A percentile compares a stretch with the other conserved stretches of the same genome.
Conservation (phyloP, 2,329 filamentous ascomycete genomes). For the Aspergillus fijiensis region DNA sequence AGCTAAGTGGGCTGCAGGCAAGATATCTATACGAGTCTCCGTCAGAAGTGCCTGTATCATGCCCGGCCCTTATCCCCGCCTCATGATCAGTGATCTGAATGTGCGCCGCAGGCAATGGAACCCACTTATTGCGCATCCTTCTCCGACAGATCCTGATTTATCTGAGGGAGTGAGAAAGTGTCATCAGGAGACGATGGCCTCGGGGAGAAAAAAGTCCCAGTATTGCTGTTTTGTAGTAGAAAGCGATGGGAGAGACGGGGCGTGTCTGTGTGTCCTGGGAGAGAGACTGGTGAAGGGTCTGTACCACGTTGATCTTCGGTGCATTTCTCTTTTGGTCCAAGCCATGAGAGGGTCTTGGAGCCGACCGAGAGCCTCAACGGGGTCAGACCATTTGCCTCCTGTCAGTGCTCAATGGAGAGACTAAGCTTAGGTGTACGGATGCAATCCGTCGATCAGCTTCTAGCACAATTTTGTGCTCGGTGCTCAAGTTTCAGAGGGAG, state of each 20-base stretch:
- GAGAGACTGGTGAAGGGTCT: not conserved
- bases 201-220: not conserved
- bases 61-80: not conserved
- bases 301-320: not conserved
- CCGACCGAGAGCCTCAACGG: not conserved
- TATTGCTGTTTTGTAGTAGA: not conserved
- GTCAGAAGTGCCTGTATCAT: not conserved
- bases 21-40: slow-evolving; percentile 2
- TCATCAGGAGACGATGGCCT: not conserved
- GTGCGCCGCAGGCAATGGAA: not conserved
- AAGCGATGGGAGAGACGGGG: not conserved
- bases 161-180: not conserved
- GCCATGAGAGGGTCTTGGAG: not conserved
- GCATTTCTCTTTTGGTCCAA: not conserved
- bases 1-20: not conserved
- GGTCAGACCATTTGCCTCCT: not conserved
- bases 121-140: not conserved
- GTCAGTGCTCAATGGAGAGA: not conserved
- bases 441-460: not conserved
- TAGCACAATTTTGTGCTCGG: not conserved
- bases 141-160: not conserved
- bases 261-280: not conserved
- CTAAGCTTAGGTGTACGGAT: not conserved
- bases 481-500: not conserved
- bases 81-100: slow-evolving; percentile 1